A percentile compares a stretch with the other conserved stretches of the same genome.
phyloP scores from a whole-genome alignment of 805 yeast genomes.

The Saturnispora galanensis region DNA sequence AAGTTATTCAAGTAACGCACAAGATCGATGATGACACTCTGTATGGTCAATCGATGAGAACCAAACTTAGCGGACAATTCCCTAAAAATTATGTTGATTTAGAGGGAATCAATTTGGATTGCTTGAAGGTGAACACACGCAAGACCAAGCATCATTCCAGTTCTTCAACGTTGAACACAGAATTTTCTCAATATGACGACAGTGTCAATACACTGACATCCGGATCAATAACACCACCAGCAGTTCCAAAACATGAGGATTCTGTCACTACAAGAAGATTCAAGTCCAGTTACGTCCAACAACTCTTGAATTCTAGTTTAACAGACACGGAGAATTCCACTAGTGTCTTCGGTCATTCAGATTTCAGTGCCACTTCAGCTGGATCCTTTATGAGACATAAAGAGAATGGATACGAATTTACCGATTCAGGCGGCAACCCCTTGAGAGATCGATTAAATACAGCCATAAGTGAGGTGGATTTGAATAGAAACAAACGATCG shows the following conservation, averaged over 20 bases:
- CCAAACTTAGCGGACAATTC: constrained; percentile 74
- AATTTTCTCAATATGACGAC: constrained; percentile 6
- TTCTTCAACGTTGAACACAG: constrained; percentile 10
- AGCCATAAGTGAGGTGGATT: constrained; percentile 9
- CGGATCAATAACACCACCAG: constrained; percentile 17
- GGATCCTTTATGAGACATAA: constrained; percentile 74
- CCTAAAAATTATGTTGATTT: constrained; percentile 80
- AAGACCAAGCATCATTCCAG: constrained; percentile 7
- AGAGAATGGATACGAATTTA: constrained; percentile 16
- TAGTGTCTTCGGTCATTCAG: constrained; percentile 47
- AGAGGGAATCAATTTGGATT: not conserved
- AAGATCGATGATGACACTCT: constrained; percentile 89
- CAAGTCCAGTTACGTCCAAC: constrained; percentile 19
- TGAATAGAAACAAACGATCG: constrained; percentile 17
- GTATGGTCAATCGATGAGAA: constrained; percentile 74
- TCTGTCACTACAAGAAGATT: constrained; percentile 7
- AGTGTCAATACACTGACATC: not conserved
- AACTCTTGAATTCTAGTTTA: constrained; percentile 19
- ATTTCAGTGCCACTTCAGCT: constrained; percentile 82
- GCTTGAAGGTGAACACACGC: not conserved
- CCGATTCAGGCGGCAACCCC: constrained; percentile 13
- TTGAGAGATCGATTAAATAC: constrained; percentile 27
- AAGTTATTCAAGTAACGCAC: constrained; percentile 67
- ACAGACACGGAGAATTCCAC: constrained; percentile 29
- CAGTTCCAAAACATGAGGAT: constrained; percentile 29